Percentiles rank a stretch among this genome's conserved stretches.
phyloP scores from a whole-genome alignment of 2,329 filamentous ascomycete species.

The Aspergillus aculeatus region DNA sequence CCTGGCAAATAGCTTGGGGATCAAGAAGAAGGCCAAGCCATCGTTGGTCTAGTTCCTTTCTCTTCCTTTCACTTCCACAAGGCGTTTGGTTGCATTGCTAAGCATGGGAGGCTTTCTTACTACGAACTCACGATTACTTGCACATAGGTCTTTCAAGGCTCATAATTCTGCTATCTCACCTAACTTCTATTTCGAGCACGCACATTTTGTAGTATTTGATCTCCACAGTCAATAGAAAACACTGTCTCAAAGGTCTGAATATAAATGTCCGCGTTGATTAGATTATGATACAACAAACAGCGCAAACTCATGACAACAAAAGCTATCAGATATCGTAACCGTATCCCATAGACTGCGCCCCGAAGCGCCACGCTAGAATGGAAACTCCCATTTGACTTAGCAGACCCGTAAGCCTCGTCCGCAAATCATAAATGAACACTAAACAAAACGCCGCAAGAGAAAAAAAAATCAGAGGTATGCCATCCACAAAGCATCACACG shows the following conservation, averaged over 20 bases:
- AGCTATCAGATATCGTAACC: slow-evolving; percentile 16
- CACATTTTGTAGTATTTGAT: not conserved
- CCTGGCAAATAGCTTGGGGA: slow-evolving; percentile 69
- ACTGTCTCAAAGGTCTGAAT: slow-evolving; percentile 2
- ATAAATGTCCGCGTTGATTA: not conserved
- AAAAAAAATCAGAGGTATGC: slow-evolving; percentile 67
- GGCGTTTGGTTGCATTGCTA: slow-evolving; percentile 10
- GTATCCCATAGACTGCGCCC: slow-evolving; percentile 16
- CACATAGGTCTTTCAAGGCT: not conserved
- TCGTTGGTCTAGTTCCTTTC: slow-evolving; percentile 40
- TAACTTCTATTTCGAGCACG: not conserved
- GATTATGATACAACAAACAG: slow-evolving; percentile 12
- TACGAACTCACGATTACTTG: not conserved
- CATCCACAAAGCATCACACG: slow-evolving; percentile 96
- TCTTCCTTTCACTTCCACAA: not conserved
- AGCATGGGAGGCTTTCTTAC: not conserved
- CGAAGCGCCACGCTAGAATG: slow-evolving; percentile 28
- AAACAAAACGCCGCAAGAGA: slow-evolving; percentile 18
- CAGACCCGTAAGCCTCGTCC: slow-evolving; percentile 1
- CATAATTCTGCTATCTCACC: not conserved
- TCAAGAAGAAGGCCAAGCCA: slow-evolving; percentile 81
- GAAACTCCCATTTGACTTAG: slow-evolving; percentile 4
- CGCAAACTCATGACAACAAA: slow-evolving; percentile 1
- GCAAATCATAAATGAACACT: slow-evolving; percentile 7
- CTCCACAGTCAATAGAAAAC: not conserved